Percentiles rank a stretch among this genome's conserved stretches.
Evolutionary conservation across 495 filamentous ascomycete genomes (phyloP).

Genomic region (Evansstolkia leycettana): DNA sequence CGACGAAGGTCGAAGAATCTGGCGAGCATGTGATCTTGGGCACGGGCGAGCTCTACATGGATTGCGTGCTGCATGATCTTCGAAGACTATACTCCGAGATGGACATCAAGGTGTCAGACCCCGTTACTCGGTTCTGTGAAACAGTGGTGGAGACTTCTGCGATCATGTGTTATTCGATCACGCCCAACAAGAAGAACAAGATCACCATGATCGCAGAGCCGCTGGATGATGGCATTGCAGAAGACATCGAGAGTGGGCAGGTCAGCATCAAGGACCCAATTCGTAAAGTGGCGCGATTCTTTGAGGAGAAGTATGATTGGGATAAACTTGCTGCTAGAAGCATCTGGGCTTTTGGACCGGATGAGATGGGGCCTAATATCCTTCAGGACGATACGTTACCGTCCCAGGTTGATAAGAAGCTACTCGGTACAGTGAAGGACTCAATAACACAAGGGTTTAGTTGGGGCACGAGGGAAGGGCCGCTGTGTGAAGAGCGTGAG

Average conservation of each 20-base stretch:
- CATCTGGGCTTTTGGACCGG: constrained; percentile 98
- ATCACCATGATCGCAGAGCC: constrained; percentile 98
- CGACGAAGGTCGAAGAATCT: constrained; percentile 97
- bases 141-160: constrained; percentile 96
- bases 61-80: constrained; percentile 93
- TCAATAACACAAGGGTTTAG: constrained; percentile 89
- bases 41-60: constrained; percentile 96
- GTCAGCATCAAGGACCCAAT: constrained; percentile 90
- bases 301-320: constrained; percentile 96
- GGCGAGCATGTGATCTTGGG: constrained; percentile 92
- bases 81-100: constrained; percentile 93
- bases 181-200: constrained; percentile 98
- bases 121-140: constrained; percentile 94
- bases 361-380: constrained; percentile 91
- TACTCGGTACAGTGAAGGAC: constrained; percentile 77
- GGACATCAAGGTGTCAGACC: constrained; percentile 97
- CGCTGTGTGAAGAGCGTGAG: constrained; percentile 96
- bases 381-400: constrained; percentile 93
- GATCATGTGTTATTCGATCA: constrained; percentile 95
- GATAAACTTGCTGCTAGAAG: constrained; percentile 86
- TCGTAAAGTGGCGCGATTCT: constrained; percentile 88
- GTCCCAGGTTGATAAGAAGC: constrained; percentile 77
- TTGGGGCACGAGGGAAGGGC: constrained; percentile 92
- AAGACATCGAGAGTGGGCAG: constrained; percentile 84
- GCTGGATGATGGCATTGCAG: constrained; percentile 84